Conservation (phyloP, 768 basidiomycete species). For the Imleria badia region DNA sequence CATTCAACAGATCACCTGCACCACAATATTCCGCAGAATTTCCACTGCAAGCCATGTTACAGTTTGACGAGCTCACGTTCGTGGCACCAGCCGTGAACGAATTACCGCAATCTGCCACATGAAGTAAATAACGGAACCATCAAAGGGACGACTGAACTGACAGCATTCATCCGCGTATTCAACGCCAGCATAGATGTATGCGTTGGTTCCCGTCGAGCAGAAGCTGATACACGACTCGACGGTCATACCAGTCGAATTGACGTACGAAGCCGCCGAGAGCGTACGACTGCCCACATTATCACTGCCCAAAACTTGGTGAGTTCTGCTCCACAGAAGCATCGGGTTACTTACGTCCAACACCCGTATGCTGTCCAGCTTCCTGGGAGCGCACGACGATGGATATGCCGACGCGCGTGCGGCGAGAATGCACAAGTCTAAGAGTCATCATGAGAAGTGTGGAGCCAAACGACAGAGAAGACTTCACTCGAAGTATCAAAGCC, state of each 20-base stretch:
- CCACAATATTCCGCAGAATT: constrained; percentile 60
- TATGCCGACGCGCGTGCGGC: background rate
- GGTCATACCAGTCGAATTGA: constrained; percentile 57
- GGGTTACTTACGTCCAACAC: constrained; percentile 56
- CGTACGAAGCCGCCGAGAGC: constrained; percentile 47
- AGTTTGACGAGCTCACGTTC: constrained; percentile 49
- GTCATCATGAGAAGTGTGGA: constrained; percentile 1
- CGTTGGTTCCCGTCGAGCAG: constrained; percentile 35
- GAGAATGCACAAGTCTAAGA: constrained; percentile 10
- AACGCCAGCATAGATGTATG: constrained; percentile 65
- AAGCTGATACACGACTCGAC: constrained; percentile 49
- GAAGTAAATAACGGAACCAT: background rate
- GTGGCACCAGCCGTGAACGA: constrained; percentile 45
- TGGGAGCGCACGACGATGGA: constrained; percentile 39
- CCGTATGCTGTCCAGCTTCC: constrained; percentile 56
- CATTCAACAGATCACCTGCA: constrained; percentile 54
- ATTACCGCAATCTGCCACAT: constrained; percentile 60
- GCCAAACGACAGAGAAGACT: background rate
- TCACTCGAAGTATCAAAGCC: constrained; percentile 4
- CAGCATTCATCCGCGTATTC: constrained; percentile 70
- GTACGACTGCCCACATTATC: constrained; percentile 61
- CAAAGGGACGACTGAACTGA: constrained; percentile 31
- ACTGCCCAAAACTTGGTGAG: constrained; percentile 31
- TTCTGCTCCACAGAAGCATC: constrained; percentile 9
- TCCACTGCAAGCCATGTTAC: constrained; percentile 62